Conservation (phyloP, 139 green algal genomes). For the Chlorella sorokiniana region DNA sequence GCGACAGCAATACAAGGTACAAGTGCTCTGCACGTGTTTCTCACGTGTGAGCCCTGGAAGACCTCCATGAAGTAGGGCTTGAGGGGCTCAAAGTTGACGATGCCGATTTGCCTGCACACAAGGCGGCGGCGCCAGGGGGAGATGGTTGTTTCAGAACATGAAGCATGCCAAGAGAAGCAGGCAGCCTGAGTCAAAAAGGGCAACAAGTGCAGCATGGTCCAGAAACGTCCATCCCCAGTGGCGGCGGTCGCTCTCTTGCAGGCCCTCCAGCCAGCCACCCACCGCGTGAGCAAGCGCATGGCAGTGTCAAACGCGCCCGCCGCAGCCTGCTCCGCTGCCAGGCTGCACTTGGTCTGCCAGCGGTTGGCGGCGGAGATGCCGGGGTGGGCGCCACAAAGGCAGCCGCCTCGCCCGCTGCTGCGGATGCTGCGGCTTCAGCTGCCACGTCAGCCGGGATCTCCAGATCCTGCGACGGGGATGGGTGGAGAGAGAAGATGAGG, state of each 20-base stretch:
- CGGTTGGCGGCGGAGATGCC: constrained; percentile 76
- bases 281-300: constrained; percentile 85
- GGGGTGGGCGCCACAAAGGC: constrained; percentile 82
- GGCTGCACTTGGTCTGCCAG: constrained; percentile 84
- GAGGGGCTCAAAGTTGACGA: constrained; percentile 90
- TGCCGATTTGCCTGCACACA: constrained; percentile 80
- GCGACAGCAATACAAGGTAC: not conserved
- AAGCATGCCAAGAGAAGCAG: not conserved
- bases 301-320: constrained; percentile 88
- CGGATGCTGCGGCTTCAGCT: constrained; percentile 52
- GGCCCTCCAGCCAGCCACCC: not conserved
- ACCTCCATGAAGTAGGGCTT: constrained; percentile 87
- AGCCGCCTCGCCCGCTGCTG: constrained; percentile 6
- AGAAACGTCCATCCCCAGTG: too few species aligned
- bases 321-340: constrained; percentile 84
- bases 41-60: constrained; percentile 47
- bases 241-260: too few species aligned
- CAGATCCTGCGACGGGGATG: not conserved
- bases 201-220: too few species aligned
- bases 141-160: too few species aligned
- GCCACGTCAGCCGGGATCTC: constrained; percentile 39
- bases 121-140: not conserved
- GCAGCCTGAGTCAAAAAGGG: not conserved
- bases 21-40: too few species aligned
- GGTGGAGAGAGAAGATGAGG: not conserved